phyloP scores from a whole-genome alignment of 371 early-diverging fungal genomes.

The Lichtheimia corymbifera region DNA sequence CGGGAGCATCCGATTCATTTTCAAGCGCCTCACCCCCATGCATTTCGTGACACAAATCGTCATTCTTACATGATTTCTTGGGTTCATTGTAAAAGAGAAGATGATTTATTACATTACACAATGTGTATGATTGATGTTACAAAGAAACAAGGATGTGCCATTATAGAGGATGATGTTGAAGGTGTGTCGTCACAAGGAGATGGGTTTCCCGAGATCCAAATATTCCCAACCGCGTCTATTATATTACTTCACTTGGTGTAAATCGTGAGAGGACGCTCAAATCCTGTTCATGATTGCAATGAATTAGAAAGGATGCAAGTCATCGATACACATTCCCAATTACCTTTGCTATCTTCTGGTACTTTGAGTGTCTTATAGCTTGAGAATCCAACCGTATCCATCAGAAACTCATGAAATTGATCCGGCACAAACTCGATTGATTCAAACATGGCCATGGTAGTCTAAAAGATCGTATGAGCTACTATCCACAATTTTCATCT shows the following conservation, averaged over 20 bases:
- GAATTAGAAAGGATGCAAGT: background rate
- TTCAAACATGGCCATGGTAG: constrained; percentile 19
- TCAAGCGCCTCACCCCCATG: too few species aligned
- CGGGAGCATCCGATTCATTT: too few species aligned
- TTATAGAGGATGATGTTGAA: too few species aligned
- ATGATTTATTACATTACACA: too few species aligned
- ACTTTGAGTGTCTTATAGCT: background rate
- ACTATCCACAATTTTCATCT: background rate
- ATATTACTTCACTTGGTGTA: constrained; percentile 7
- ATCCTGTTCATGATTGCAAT: background rate
- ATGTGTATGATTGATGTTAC: too few species aligned
- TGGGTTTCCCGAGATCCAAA: too few species aligned
- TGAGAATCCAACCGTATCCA: constrained; percentile 34
- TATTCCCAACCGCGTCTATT: too few species aligned
- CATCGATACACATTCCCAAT: background rate
- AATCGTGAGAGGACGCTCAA: constrained; percentile 1
- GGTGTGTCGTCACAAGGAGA: too few species aligned
- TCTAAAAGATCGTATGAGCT: constrained; percentile 9
- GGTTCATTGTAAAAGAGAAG: too few species aligned
- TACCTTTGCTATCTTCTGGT: background rate
- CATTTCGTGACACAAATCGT: too few species aligned
- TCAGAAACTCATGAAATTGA: constrained; percentile 34
- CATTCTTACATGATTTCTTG: too few species aligned
- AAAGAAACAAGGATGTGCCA: too few species aligned
- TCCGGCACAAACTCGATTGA: constrained; percentile 33